Conservation (phyloP, 495 filamentous ascomycete species). For the Melanomma pulvis-pyrius region DNA sequence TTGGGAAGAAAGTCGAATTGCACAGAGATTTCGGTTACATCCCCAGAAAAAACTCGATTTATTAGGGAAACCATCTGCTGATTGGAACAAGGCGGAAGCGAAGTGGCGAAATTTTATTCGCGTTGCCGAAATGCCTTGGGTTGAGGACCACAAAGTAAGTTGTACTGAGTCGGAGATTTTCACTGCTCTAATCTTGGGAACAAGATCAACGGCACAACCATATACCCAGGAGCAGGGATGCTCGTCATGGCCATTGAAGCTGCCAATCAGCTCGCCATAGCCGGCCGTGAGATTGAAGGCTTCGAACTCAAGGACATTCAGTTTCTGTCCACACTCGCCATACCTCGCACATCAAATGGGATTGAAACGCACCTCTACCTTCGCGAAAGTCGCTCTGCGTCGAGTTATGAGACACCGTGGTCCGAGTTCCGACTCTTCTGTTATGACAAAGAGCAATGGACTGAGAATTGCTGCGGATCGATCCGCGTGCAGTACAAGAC, state of each 20-base stretch:
- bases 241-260: constrained; percentile 33
- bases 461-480: background rate
- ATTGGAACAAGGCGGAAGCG: constrained; percentile 24
- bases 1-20: constrained; percentile 14
- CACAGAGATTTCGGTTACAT: background rate
- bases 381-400: background rate
- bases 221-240: constrained; percentile 31
- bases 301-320: constrained; percentile 9
- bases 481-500: constrained; percentile 28
- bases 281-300: background rate
- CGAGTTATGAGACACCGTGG: constrained; percentile 7
- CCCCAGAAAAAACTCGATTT: background rate
- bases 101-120: constrained; percentile 15
- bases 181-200: background rate
- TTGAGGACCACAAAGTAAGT: constrained; percentile 17
- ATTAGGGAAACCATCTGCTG: constrained; percentile 6
- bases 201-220: constrained; percentile 13
- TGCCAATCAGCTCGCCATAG: background rate
- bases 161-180: background rate
- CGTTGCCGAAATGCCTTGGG: constrained; percentile 9
- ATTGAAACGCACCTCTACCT: constrained; percentile 16
- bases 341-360: constrained; percentile 1
- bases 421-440: constrained; percentile 36
- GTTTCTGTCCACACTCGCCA: background rate
- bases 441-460: constrained; percentile 31